Conservation (phyloP, 441 rosid genomes). For the Biscutella auriculata region DNA sequence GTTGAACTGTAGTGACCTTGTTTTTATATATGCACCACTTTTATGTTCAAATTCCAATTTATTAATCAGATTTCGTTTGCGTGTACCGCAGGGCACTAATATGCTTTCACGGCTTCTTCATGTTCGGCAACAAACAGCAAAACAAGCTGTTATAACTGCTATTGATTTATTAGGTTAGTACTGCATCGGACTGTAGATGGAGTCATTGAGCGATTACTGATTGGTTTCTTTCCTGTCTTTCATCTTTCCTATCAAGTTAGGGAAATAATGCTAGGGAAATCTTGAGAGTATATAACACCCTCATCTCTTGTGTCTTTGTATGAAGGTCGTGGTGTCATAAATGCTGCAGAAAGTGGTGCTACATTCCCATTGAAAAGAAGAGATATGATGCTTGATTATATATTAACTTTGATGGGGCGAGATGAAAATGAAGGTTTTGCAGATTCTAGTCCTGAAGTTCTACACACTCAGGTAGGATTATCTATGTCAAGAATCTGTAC, state of each 20-base stretch:
- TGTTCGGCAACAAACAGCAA: conserved; percentile 86
- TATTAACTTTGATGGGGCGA: conserved; percentile 92
- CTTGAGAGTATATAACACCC: conserved; percentile 1
- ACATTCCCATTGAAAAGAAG: conserved; percentile 83
- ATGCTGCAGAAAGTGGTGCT: conserved; percentile 86
- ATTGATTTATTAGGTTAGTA: conserved; percentile 88
- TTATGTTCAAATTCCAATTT: not conserved
- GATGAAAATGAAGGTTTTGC: conserved; percentile 74
- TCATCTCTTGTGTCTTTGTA: conserved; percentile 18
- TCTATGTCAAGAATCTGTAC: conserved; percentile 11
- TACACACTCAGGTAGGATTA: conserved; percentile 67
- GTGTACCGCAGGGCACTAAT: conserved; percentile 80
- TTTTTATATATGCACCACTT: conserved; percentile 3
- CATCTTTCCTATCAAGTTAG: not conserved
- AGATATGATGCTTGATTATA: conserved; percentile 80
- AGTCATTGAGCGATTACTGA: not conserved
- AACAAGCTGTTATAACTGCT: conserved; percentile 98
- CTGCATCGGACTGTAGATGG: not conserved
- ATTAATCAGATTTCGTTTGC: conserved; percentile 12
- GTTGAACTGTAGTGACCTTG: conserved; percentile 6
- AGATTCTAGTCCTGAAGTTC: conserved; percentile 88
- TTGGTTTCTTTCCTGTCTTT: not conserved
- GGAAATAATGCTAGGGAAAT: conserved; percentile 3
- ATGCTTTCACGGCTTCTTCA: conserved; percentile 99
- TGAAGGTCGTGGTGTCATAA: conserved; percentile 89